A percentile compares a stretch with the other conserved stretches of the same genome.
Evolutionary conservation across 257 asterid genomes (phyloP).

Genomic region (Salvia rosmarinus): DNA sequence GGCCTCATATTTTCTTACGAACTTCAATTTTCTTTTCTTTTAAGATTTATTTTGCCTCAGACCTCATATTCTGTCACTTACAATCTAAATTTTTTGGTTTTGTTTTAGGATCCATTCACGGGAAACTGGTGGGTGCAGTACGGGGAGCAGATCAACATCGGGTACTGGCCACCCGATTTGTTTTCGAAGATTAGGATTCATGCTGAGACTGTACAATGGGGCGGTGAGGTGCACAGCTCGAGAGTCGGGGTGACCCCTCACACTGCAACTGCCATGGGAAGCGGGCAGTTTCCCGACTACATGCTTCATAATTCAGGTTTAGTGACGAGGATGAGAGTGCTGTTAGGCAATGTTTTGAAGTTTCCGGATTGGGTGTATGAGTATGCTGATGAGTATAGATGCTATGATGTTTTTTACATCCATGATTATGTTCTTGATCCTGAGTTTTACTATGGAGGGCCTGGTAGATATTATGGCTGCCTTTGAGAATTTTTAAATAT

Average conservation of each 20-base stretch:
- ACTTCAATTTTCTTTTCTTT: too few species aligned
- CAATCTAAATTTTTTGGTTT: not conserved
- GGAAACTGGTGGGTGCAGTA: constrained; percentile 73
- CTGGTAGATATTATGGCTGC: constrained; percentile 51
- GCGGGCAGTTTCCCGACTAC: constrained; percentile 45
- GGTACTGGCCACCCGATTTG: constrained; percentile 66
- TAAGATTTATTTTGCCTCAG: too few species aligned
- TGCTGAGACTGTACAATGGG: constrained; percentile 67
- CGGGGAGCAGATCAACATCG: constrained; percentile 50
- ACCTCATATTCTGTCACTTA: too few species aligned
- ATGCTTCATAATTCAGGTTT: constrained; percentile 39
- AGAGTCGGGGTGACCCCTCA: constrained; percentile 60
- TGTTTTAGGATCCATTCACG: constrained; percentile 46
- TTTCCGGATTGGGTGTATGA: constrained; percentile 43
- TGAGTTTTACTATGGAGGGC: constrained; percentile 75
- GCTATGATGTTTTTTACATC: constrained; percentile 43
- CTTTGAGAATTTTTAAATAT: constrained; percentile 26
- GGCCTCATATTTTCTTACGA: too few species aligned
- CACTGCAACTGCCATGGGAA: constrained; percentile 63
- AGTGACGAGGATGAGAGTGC: constrained; percentile 54
- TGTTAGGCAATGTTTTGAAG: constrained; percentile 34
- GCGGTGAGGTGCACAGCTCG: constrained; percentile 73
- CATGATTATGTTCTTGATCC: constrained; percentile 62
- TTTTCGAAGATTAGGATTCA: constrained; percentile 35
- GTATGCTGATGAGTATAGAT: constrained; percentile 57